Evolutionary conservation across 495 filamentous ascomycete species (phyloP).

Genomic region (Aspergillus nidulans): DNA sequence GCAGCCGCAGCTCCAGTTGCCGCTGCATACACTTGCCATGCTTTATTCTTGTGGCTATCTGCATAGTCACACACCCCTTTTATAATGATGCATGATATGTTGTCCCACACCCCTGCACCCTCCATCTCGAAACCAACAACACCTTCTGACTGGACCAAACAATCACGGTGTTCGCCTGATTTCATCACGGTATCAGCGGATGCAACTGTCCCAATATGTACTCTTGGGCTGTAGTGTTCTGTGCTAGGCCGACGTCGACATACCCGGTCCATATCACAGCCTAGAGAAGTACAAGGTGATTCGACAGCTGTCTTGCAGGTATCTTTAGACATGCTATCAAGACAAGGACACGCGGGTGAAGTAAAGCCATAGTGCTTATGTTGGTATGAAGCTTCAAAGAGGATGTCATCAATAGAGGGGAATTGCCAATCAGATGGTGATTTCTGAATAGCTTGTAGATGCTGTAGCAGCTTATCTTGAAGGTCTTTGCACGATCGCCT

Average conservation of each 20-base stretch:
- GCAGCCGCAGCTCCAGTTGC: conserved; percentile 33
- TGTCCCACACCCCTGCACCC: conserved; percentile 39
- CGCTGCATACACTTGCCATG: conserved; percentile 40
- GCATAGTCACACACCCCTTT: conserved; percentile 44
- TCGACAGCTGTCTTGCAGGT: not conserved
- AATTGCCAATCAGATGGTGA: conserved; percentile 10
- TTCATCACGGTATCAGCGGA: conserved; percentile 26
- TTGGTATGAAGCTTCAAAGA: conserved; percentile 26
- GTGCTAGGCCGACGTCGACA: not conserved
- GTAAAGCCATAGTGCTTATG: conserved; percentile 26
- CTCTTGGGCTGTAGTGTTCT: conserved; percentile 14
- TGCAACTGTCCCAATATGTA: conserved; percentile 28
- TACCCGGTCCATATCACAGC: conserved; percentile 2
- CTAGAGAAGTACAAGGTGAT: not conserved
- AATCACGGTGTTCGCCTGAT: conserved; percentile 18
- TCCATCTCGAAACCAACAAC: conserved; percentile 41
- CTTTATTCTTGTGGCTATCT: conserved; percentile 39
- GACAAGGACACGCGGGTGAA: conserved; percentile 1
- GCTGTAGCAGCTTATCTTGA: conserved; percentile 5
- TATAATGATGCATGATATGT: conserved; percentile 35
- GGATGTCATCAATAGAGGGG: conserved; percentile 23
- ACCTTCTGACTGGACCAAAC: conserved; percentile 12
- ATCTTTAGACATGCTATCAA: not conserved
- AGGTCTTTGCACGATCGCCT: conserved; percentile 11
- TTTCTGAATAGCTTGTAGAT: conserved; percentile 7